These are phyloP conservation scores for Phialophora chinensis DNA, from an alignment of 2,329 filamentous ascomycete genomes.

Conservation along the genomic window DNA sequence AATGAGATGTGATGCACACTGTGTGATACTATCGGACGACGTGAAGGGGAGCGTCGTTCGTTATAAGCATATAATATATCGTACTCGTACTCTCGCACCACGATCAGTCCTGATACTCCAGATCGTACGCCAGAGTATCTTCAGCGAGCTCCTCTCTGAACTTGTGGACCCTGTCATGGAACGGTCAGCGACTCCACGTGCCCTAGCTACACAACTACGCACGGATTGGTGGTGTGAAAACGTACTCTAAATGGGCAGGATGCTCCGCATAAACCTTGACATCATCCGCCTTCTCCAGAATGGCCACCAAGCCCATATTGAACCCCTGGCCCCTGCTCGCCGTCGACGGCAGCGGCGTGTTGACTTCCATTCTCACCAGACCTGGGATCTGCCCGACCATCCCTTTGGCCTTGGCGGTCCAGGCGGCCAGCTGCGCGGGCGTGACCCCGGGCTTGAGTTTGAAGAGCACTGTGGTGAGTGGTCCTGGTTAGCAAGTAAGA, in stretches of 20 bases:
- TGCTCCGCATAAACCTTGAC: slow-evolving; percentile 52
- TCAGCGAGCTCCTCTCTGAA: slow-evolving; percentile 51
- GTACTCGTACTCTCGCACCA: background rate
- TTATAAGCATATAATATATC: background rate
- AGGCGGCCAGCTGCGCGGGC: slow-evolving; percentile 44
- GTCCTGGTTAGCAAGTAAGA: slow-evolving; percentile 15
- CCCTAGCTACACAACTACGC: background rate
- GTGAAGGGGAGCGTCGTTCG: background rate
- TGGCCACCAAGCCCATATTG: slow-evolving; percentile 54
- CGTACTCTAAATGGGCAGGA: slow-evolving; percentile 55
- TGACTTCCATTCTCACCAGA: slow-evolving; percentile 47
- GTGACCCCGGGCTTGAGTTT: slow-evolving; percentile 50
- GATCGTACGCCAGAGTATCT: slow-evolving; percentile 51
- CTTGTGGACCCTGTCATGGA: slow-evolving; percentile 46
- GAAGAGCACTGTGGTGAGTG: slow-evolving; percentile 47
- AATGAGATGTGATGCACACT: background rate
- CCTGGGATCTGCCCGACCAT: slow-evolving; percentile 54
- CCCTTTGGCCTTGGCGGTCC: slow-evolving; percentile 42
- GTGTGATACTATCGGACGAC: background rate
- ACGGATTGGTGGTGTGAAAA: slow-evolving; percentile 17
- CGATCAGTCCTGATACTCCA: slow-evolving; percentile 44
- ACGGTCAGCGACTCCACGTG: slow-evolving; percentile 5
- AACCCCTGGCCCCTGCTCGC: slow-evolving; percentile 53
- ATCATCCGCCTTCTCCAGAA: slow-evolving; percentile 52
- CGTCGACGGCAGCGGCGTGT: slow-evolving; percentile 48